A percentile compares a stretch with the other conserved stretches of the same genome.
Conservation (phyloP, 306 rosid species). For the Betula pendula region DNA sequence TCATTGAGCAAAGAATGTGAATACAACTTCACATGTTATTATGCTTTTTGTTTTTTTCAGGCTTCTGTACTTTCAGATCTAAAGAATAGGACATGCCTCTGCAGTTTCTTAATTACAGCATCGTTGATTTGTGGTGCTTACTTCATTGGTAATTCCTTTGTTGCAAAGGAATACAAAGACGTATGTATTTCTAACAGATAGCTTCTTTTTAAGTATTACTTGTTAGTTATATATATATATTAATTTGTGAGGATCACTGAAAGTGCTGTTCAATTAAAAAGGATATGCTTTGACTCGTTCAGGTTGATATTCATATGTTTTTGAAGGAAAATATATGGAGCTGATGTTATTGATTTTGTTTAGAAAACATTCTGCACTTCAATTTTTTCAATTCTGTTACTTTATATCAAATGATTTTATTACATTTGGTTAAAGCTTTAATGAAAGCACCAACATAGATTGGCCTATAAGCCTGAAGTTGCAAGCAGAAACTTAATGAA, state of each 20-base stretch:
- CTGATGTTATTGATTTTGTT: background rate
- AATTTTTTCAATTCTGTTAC: background rate
- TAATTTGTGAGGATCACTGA: background rate
- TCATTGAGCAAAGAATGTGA: slow-evolving; percentile 1
- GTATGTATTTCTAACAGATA: slow-evolving; percentile 32
- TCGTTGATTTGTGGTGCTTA: slow-evolving; percentile 69
- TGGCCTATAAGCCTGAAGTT: background rate
- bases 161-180: slow-evolving; percentile 60
- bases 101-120: slow-evolving; percentile 45
- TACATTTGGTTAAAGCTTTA: background rate
- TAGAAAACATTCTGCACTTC: background rate
- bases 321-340: background rate
- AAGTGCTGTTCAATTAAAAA: background rate
- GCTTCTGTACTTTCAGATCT: slow-evolving; percentile 46
- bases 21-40: background rate
- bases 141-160: slow-evolving; percentile 51
- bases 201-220: background rate
- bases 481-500: background rate
- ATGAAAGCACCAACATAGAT: background rate
- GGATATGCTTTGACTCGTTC: background rate
- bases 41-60: slow-evolving; percentile 38
- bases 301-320: background rate
- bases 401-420: too few relatives aligned
- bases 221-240: background rate
- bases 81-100: slow-evolving; percentile 61